Evolutionary conservation across 2,329 filamentous ascomycete species (phyloP), one percentile per base, ranked within the genome.

Genomic region (Leptosphaerulina australis): DNA sequence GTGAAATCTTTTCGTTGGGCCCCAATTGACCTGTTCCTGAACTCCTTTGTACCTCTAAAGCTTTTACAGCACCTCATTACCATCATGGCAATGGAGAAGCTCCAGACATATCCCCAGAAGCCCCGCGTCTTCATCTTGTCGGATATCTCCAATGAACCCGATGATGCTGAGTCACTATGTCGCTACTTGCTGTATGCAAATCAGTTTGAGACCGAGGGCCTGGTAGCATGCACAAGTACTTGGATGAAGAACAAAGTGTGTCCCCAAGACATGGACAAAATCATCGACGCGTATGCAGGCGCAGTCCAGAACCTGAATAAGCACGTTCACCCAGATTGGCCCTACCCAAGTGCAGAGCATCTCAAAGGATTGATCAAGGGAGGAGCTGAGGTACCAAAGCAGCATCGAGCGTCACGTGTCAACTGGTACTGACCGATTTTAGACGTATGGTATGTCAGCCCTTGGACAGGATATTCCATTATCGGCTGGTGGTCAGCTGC

Each of bases 271-370:
- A 72, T 73, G 61, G 62, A 69, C 44, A 69, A 65, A 43, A 69
- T 72, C 17, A 56, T 72, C 30, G 61, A 69, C 44, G 69, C 64
- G 28, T 73, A 73, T 50, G 68, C 58, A 2, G 56, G 56, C 5
- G 64, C 58, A 2, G 62, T 70, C 3, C 73, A 76, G 10, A 83
- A 79, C 50, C 68, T 84, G 3, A 80, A 83, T 53, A 75, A 73
- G 2, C 77, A 79, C 43, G 71, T 74, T 0, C 73, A 77, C 44
- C 67, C 67, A 4, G 55, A 69, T 10, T 63, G 60, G 55, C 59
- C 56, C 20, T 72, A 70, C 28, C 69, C 68, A 4, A 55, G 49
- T 28, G 67, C 68, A 10, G 59, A 63, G 6, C 48, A 62, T 10
- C 10, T 72, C 44, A 60, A 54, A 20, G 40, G 56, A 4, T 17